Evolutionary conservation across 768 basidiomycete species (phyloP).

Genomic region (Tulasnella sp.): DNA sequence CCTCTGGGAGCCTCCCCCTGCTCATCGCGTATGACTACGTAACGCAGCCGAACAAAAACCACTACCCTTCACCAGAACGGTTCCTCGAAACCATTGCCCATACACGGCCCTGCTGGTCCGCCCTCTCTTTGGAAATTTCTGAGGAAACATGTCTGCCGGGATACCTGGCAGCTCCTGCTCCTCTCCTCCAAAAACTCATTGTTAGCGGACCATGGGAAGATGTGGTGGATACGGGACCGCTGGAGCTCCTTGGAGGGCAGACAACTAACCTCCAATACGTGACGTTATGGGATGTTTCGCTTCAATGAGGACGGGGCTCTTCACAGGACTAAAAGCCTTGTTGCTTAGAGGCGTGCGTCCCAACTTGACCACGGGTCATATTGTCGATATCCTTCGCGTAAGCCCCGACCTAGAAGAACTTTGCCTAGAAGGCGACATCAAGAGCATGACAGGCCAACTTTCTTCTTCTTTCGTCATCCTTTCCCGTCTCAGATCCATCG

Average conservation of each 20-base stretch:
- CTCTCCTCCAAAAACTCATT: background rate
- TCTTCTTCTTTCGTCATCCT: background rate
- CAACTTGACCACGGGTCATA: background rate
- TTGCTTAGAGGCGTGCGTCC: background rate
- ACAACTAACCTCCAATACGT: background rate
- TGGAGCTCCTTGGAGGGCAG: background rate
- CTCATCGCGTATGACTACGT: background rate
- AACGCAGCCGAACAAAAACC: background rate
- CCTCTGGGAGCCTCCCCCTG: background rate
- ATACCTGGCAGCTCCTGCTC: background rate
- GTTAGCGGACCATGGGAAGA: background rate
- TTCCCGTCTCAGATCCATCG: background rate
- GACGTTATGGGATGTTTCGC: background rate
- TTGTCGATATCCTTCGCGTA: background rate
- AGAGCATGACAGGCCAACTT: fast-evolving
- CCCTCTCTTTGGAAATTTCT: background rate
- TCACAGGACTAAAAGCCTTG: background rate
- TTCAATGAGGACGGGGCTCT: background rate
- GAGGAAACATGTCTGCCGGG: background rate
- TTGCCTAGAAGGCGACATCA: background rate
- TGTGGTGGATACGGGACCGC: background rate
- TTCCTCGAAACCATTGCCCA: background rate
- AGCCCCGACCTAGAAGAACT: background rate
- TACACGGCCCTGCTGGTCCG: background rate
- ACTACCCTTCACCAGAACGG: background rate